Evolutionary conservation across 805 yeast genomes (phyloP), one percentile per base, ranked within the genome.

Genomic region (Wickerhamomyces chaumierensis): DNA sequence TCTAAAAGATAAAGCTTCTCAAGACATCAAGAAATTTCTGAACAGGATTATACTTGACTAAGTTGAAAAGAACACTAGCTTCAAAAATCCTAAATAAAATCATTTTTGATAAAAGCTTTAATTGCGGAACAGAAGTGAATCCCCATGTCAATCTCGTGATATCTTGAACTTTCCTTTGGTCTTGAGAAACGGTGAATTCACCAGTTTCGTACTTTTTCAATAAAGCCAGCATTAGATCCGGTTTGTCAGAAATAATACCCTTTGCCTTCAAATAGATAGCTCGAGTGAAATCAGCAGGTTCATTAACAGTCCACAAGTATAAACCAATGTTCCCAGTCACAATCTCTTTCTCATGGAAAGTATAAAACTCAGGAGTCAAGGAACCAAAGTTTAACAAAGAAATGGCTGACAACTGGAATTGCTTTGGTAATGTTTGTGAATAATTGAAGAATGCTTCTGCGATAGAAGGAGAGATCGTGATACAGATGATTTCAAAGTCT

Each of bases 301-400:
- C 38, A 40, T 75, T 75, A 15, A 72, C 60, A 1, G 81, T 75
- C 81, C 81, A 75, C 3, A 69, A 48, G 42, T 64, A 72, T 3
- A 68, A 54, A 11, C 60, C 58, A 21, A 66, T 58, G 29, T 58
- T 34, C 15, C 31, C 20, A 7, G 17, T 34, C 12, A 12, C 9
- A 34, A 21, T 23, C 15, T 33, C 59, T n/a, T 64, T 17, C 5
- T 17, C 48, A 37, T 55, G 34, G 2, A 45, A 18, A 0, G 41
- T 42, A 41, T 43, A 51, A 45, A 53, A 72, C 52, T 42, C 64
- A 45, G 39, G 47, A 4, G 60, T 65, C 74, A 70, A 65, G 52
- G 72, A 68, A 50, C 68, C 63, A 51, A 66, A 50, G 63, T 58
- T 37, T 28, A 62, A 53, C 12, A 63, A 38, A 13, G 86, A 78